Evolutionary conservation across 164 flowering plant species (phyloP).

Genomic region (Chimonanthus praecox): DNA sequence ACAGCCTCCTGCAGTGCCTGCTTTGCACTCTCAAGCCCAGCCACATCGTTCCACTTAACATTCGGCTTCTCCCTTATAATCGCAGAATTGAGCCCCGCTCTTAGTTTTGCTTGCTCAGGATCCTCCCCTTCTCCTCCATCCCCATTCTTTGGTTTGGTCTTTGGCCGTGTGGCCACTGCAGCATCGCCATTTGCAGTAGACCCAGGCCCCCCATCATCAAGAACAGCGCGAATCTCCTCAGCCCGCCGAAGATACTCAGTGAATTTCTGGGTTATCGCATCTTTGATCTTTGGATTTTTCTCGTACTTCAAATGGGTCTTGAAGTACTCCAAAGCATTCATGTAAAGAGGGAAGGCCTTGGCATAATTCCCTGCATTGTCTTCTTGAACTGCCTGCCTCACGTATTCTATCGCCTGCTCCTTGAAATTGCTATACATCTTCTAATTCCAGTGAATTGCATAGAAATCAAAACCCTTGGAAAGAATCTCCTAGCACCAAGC

Average conservation of each 20-base stretch:
- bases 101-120: conserved; percentile 75
- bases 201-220: conserved; percentile 75
- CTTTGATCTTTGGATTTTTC: conserved; percentile 92
- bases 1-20: conserved; percentile 98
- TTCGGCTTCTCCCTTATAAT: conserved; percentile 94
- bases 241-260: conserved; percentile 94
- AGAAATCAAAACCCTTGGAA: conserved; percentile 3
- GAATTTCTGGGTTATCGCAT: conserved; percentile 89
- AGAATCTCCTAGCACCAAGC: background rate
- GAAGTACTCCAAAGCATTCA: conserved; percentile 96
- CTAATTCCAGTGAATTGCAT: conserved; percentile 11
- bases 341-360: conserved; percentile 89
- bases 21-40: conserved; percentile 94
- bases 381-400: conserved; percentile 82
- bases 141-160: conserved; percentile 75
- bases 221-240: conserved; percentile 92
- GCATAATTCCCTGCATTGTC: conserved; percentile 62
- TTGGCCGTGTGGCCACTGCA: conserved; percentile 72
- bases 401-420: conserved; percentile 90
- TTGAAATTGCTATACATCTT: conserved; percentile 93
- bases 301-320: conserved; percentile 91
- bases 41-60: conserved; percentile 96
- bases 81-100: conserved; percentile 85
- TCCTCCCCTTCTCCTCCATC: conserved; percentile 77
- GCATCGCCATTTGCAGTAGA: conserved; percentile 75